These are phyloP conservation scores for Neophaeococcomyces aloes DNA, from an alignment of 2,329 filamentous ascomycete species.

Conservation along the genomic window DNA sequence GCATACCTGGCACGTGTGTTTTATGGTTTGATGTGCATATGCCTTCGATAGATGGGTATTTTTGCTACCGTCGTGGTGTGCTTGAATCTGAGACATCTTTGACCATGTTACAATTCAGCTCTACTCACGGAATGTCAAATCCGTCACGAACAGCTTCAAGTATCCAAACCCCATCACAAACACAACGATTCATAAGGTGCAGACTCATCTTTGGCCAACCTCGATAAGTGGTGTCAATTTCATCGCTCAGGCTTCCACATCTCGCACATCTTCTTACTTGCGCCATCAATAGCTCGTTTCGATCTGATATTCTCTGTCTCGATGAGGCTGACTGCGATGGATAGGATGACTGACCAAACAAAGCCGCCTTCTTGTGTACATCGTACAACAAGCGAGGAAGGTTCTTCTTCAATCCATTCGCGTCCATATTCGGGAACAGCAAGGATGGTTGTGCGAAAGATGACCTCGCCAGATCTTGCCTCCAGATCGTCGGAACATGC, in stretches of 20 bases:
- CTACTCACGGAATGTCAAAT: too few relatives aligned
- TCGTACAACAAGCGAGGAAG: slow-evolving; percentile 12
- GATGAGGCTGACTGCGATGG: neutral
- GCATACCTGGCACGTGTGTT: too few relatives aligned
- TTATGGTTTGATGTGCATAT: too few relatives aligned
- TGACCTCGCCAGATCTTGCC: neutral
- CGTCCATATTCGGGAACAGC: too few relatives aligned
- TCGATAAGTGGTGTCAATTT: slow-evolving; percentile 13
- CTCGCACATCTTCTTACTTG: slow-evolving; percentile 18
- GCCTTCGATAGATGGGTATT: too few relatives aligned
- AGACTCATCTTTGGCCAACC: slow-evolving; percentile 15
- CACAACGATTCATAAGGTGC: slow-evolving; percentile 16
- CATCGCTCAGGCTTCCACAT: slow-evolving; percentile 21
- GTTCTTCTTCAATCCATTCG: neutral
- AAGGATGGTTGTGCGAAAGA: too few relatives aligned
- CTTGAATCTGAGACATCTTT: too few relatives aligned
- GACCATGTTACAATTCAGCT: too few relatives aligned
- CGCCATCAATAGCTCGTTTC: neutral
- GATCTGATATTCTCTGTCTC: slow-evolving; percentile 4
- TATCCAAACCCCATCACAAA: slow-evolving; percentile 21
- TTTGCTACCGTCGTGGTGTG: too few relatives aligned
- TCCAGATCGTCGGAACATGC: neutral
- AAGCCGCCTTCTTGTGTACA: slow-evolving; percentile 15
- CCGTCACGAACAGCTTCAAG: slow-evolving; percentile 14
- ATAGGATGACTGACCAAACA: slow-evolving; percentile 1